Evolutionary conservation across 2,329 filamentous ascomycete genomes (phyloP).

Genomic region (Aureobasidium sp.): DNA sequence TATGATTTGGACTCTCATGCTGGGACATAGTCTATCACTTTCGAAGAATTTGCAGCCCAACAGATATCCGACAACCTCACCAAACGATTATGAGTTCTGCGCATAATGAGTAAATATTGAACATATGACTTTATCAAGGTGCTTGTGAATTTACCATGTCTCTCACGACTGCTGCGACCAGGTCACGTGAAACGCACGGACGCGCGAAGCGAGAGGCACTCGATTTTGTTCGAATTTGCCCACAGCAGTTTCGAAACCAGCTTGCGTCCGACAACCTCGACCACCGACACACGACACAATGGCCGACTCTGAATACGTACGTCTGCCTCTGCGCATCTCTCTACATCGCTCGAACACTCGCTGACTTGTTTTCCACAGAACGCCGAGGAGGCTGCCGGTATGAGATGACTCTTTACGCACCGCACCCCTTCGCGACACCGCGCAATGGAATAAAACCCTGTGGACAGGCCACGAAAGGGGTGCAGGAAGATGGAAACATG

Average conservation of each 20-base stretch:
- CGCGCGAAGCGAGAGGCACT: conserved; percentile 9
- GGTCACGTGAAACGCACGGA: conserved; percentile 6
- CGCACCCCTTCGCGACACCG: conserved; percentile 22
- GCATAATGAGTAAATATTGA: neutral
- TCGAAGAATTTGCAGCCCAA: neutral
- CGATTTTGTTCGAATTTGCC: conserved; percentile 6
- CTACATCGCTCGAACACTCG: conserved; percentile 22
- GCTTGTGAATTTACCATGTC: neutral
- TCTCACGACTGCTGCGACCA: too few species aligned
- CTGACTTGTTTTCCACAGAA: conserved; percentile 53
- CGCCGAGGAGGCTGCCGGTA: conserved; percentile 89
- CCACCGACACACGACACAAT: conserved; percentile 53
- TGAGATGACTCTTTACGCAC: conserved; percentile 26
- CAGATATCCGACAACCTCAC: neutral
- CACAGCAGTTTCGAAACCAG: neutral
- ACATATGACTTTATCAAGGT: neutral
- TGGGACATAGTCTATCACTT: neutral
- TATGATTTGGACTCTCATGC: neutral
- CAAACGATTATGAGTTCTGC: neutral
- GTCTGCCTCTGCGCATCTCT: conserved; percentile 37
- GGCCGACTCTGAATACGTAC: conserved; percentile 85
- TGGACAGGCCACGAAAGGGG: conserved; percentile 36
- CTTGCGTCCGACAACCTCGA: conserved; percentile 16
- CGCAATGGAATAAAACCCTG: conserved; percentile 34
- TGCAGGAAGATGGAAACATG: conserved; percentile 31